Evolutionary conservation across 352 stramenopile species (phyloP).

Genomic region (Phytophthora fragariaefolia): DNA sequence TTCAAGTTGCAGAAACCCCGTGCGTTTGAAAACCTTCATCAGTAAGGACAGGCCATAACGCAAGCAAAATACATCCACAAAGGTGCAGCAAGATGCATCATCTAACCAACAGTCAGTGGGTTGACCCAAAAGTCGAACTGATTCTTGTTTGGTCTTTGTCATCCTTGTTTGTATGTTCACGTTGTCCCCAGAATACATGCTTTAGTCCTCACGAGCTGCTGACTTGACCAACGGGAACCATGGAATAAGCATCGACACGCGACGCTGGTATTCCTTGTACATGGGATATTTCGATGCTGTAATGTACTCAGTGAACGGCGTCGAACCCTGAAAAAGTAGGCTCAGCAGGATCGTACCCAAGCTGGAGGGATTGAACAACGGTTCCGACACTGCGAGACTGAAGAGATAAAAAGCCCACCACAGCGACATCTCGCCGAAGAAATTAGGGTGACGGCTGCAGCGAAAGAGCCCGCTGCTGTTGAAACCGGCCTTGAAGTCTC

Average conservation of each 20-base stretch:
- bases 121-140: too few relatives aligned
- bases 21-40: too few relatives aligned
- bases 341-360: conserved; percentile 84
- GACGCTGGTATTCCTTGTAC: conserved; percentile 89
- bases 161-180: too few relatives aligned
- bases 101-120: too few relatives aligned
- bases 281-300: conserved; percentile 89
- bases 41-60: too few relatives aligned
- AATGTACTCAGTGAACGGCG: conserved; percentile 91
- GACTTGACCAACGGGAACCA: conserved; percentile 19
- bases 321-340: conserved; percentile 91
- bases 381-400: conserved; percentile 64
- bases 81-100: too few relatives aligned
- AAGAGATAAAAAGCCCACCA: conserved; percentile 95
- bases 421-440: conserved; percentile 90
- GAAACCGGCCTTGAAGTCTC: conserved; percentile 78
- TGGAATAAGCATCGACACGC: conserved; percentile 68
- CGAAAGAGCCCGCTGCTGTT: conserved; percentile 90
- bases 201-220: conserved; percentile 12
- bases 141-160: too few relatives aligned
- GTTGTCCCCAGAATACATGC: neutral
- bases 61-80: too few relatives aligned
- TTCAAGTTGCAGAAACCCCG: too few relatives aligned
- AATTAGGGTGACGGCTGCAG: conserved; percentile 95
- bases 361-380: conserved; percentile 73